A percentile compares a stretch with the other conserved stretches of the same genome.
Evolutionary conservation across 768 basidiomycete genomes (phyloP).

Genomic region (Mycena olivaceomarginata): DNA sequence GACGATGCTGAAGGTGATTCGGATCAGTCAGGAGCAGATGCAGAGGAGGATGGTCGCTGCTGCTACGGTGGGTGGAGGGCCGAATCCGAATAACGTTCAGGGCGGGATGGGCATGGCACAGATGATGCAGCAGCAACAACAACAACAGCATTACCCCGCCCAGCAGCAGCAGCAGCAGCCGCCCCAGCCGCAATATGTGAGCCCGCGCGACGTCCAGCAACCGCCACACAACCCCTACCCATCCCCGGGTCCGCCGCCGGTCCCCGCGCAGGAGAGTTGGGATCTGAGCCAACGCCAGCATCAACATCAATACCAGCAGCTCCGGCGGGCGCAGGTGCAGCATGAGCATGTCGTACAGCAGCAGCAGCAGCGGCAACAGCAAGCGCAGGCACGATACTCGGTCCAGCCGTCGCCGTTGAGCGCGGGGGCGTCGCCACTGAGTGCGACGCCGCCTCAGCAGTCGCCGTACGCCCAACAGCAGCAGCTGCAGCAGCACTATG

Average conservation of each 20-base stretch:
- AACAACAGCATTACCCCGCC: slow-evolving; percentile 7
- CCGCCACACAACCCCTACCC: slow-evolving; percentile 68
- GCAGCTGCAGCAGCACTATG: slow-evolving; percentile 17
- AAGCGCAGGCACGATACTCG: slow-evolving; percentile 4
- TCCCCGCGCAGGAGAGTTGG: slow-evolving; percentile 64
- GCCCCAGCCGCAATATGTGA: slow-evolving; percentile 27
- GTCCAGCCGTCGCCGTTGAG: slow-evolving; percentile 24
- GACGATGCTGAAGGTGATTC: slow-evolving; percentile 26
- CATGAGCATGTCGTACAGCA: slow-evolving; percentile 4
- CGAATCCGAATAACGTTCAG: slow-evolving; percentile 30
- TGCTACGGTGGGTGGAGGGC: slow-evolving; percentile 44
- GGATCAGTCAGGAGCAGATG: slow-evolving; percentile 21
- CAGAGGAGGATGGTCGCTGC: slow-evolving; percentile 2
- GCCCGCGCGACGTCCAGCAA: slow-evolving; percentile 46
- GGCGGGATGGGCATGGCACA: slow-evolving; percentile 32
- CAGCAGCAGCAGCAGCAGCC: slow-evolving; percentile 27
- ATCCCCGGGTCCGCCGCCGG: slow-evolving; percentile 62
- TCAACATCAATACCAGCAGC: slow-evolving; percentile 51
- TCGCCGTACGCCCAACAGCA: slow-evolving; percentile 13
- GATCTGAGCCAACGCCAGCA: slow-evolving; percentile 57
- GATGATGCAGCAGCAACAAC: slow-evolving; percentile 47
- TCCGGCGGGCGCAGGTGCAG: slow-evolving; percentile 40
- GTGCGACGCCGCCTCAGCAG: slow-evolving; percentile 5
- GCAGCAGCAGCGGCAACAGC: slow-evolving; percentile 23
- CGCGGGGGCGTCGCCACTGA: neutral